Conservation (phyloP, 2,329 filamentous ascomycete genomes). For the Exophiala sp. region DNA sequence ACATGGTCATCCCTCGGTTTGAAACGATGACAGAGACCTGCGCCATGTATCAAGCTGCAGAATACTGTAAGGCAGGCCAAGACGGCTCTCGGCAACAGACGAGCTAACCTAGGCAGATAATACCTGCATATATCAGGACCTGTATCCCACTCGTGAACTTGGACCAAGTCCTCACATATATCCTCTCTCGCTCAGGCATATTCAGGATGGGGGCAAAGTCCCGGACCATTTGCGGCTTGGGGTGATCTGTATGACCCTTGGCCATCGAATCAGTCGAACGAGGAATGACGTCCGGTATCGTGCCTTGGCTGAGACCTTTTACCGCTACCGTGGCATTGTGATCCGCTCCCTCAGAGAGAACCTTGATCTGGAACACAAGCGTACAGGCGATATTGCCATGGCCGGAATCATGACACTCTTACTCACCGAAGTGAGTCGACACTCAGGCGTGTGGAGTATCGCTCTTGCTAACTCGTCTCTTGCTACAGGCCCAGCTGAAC, state of each 20-base stretch:
- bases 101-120: too few species aligned
- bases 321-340: neutral
- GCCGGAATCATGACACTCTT: neutral
- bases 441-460: too few species aligned
- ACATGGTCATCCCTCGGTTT: too few species aligned
- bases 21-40: too few species aligned
- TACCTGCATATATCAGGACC: constrained; percentile 32
- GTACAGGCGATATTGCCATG: neutral
- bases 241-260: neutral
- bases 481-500: neutral
- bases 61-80: too few species aligned
- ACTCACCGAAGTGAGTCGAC: neutral
- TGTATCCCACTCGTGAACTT: constrained; percentile 27
- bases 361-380: neutral
- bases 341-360: neutral
- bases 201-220: neutral
- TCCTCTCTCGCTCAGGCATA: neutral
- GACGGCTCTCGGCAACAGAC: too few species aligned
- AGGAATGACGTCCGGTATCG: neutral
- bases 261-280: neutral
- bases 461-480: too few species aligned
- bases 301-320: neutral
- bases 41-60: too few species aligned
- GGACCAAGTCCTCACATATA: constrained; percentile 23
- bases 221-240: neutral